A percentile compares a stretch with the other conserved stretches of the same genome.
These are phyloP conservation scores for Penicillium verrucosum DNA, from an alignment of 2,329 filamentous ascomycete genomes.

Conservation along the genomic window DNA sequence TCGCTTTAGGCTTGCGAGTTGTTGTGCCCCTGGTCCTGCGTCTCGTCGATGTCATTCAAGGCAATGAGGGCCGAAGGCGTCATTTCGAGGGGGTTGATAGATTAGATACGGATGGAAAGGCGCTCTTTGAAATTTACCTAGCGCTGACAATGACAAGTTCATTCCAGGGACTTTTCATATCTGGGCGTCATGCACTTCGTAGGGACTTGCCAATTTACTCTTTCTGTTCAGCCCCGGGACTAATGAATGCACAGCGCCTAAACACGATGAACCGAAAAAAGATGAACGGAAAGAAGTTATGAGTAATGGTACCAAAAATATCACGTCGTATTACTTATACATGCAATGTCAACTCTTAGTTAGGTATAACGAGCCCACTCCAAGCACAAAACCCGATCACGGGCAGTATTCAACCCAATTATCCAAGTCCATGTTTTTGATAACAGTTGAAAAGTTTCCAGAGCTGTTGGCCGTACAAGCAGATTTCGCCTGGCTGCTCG, in stretches of 20 bases:
- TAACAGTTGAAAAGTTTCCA: constrained; percentile 58
- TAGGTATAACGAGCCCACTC: neutral
- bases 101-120: neutral
- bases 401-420: constrained; percentile 60
- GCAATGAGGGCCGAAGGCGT: neutral
- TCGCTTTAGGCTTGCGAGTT: neutral
- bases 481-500: constrained; percentile 30
- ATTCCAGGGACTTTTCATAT: neutral
- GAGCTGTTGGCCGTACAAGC: constrained; percentile 51
- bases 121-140: neutral
- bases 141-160: neutral
- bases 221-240: neutral
- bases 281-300: neutral
- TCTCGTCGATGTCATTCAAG: neutral
- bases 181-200: neutral
- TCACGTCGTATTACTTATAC: constrained; percentile 7
- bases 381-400: neutral
- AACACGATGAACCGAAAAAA: neutral
- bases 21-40: neutral
- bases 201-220: neutral
- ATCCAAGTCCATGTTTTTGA: constrained; percentile 64
- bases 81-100: neutral
- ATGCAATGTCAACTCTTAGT: neutral
- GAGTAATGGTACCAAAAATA: neutral
- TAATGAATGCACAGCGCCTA: neutral